Evolutionary conservation across 2,329 filamentous ascomycete genomes (phyloP).

Genomic region (Aspergillus sp.): DNA sequence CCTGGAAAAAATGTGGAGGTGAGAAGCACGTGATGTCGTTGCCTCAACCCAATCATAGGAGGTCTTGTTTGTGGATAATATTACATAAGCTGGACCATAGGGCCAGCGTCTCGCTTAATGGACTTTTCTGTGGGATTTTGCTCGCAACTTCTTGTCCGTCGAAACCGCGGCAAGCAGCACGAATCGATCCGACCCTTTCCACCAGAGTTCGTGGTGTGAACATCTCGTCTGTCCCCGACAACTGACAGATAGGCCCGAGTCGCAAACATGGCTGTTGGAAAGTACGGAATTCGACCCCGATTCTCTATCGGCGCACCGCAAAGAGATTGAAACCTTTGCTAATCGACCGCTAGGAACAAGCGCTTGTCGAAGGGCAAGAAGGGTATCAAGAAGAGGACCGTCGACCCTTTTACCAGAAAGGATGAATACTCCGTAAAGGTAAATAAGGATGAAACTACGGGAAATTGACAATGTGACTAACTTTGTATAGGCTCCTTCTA

Average conservation of each 20-base stretch:
- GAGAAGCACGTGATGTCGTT: background rate
- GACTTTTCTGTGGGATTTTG: slow-evolving; percentile 52
- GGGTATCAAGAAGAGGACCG: slow-evolving; percentile 99
- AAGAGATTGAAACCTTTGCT: slow-evolving; percentile 17
- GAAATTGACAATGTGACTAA: slow-evolving; percentile 23
- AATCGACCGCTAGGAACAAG: slow-evolving; percentile 77
- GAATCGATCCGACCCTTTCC: slow-evolving; percentile 43
- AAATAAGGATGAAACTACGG: slow-evolving; percentile 32
- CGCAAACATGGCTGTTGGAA: slow-evolving; percentile 83
- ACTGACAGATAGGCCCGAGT: slow-evolving; percentile 53
- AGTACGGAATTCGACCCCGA: slow-evolving; percentile 56
- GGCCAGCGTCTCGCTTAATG: slow-evolving; percentile 49
- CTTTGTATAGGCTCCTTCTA: slow-evolving; percentile 75
- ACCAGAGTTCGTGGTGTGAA: slow-evolving; percentile 45
- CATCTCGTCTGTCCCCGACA: slow-evolving; percentile 47
- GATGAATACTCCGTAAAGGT: slow-evolving; percentile 99
- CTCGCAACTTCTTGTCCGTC: slow-evolving; percentile 40
- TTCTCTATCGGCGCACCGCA: background rate
- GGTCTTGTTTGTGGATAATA: slow-evolving; percentile 22
- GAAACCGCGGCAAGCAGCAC: slow-evolving; percentile 39
- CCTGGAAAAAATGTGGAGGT: too few relatives aligned
- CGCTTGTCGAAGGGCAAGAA: slow-evolving; percentile 99
- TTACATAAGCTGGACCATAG: slow-evolving; percentile 40
- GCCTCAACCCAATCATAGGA: slow-evolving; percentile 14
- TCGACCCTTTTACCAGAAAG: slow-evolving; percentile 97